Base-by-base conservation (phyloP, 1,284 basidiomycete genomes). In the Ustilago xerochloae region DNA sequence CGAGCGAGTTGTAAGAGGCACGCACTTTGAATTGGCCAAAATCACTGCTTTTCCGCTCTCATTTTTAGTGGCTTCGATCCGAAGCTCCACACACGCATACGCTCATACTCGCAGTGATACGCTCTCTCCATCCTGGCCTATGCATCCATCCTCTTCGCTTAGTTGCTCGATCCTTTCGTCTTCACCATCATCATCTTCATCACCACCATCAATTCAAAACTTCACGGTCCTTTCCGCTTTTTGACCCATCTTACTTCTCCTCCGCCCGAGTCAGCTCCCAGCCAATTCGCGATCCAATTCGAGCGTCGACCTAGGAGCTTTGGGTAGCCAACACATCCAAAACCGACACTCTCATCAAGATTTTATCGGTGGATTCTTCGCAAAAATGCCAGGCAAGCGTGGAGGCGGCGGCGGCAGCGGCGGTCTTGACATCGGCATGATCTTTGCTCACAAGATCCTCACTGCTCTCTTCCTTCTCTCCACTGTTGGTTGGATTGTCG, bases 361-460 rank as follows among this genome's bases (percentile, higher is more conserved):
- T n/a, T n/a, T n/a, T n/a, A n/a, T n/a, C n/a, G n/a, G n/a, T n/a
- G n/a, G n/a, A n/a, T n/a, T n/a, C n/a, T n/a, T n/a, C n/a, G n/a
- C n/a, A n/a, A n/a, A n/a, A n/a, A n/a, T 78, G 76, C 58, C 70
- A 38, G 58, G 63, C 26, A 73, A 78, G 62, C 65, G 75, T 12
- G 71, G 63, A 20, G 75, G 65, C 41, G 72, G 71, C 12, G 69
- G 75, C 29, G 65, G 71, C 12, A 65, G 75, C 29, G 65, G 76
- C 33, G 66, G 75, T 16, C 52, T 75, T 33, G 77, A 79, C 24
- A 65, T 75, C 16, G 70, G 77, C 4, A 91, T 92, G 77, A 91
- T 96, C 75, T 87, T 94, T 70, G 91, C 92, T 20, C 93, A 96
- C 85, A 93, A 94, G 83, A 88, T 94, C 80, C 93, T 97, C 83